phyloP scores from a whole-genome alignment of 768 basidiomycete species.

The Leucogyrophana mollusca region DNA sequence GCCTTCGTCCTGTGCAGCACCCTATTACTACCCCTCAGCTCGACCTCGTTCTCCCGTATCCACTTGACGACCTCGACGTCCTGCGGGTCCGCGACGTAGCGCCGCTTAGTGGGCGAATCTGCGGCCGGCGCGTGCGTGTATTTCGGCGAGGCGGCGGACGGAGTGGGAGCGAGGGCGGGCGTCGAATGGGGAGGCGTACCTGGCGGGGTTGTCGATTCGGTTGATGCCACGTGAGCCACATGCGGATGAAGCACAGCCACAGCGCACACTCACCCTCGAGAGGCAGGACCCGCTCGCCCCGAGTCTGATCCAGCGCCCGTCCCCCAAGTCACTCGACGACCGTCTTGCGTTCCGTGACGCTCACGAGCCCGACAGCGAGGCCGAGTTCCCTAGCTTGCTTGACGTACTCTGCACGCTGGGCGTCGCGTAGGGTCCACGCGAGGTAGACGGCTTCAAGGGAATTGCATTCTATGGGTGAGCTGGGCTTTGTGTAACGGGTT shows the following conservation, averaged over 20 bases:
- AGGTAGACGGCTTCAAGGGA: too few relatives aligned
- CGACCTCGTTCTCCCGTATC: conserved; percentile 69
- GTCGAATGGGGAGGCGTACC: conserved; percentile 47
- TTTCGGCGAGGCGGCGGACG: conserved; percentile 22
- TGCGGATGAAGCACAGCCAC: too few relatives aligned
- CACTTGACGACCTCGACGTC: too few relatives aligned
- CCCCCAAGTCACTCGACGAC: conserved; percentile 84
- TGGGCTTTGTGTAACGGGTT: too few relatives aligned
- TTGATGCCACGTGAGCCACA: conserved; percentile 17
- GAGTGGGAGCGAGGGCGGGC: too few relatives aligned
- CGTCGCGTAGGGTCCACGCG: too few relatives aligned
- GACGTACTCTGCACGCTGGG: too few relatives aligned
- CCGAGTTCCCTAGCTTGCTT: too few relatives aligned
- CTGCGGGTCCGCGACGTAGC: conserved; percentile 85
- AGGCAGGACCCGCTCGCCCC: conserved; percentile 28
- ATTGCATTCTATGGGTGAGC: too few relatives aligned
- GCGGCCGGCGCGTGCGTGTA: conserved; percentile 20
- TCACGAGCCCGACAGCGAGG: too few relatives aligned
- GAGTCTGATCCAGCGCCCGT: conserved; percentile 26
- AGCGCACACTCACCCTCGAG: conserved; percentile 16
- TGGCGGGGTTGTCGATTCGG: conserved; percentile 61
- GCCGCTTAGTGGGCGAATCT: conserved; percentile 61
- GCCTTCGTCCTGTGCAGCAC: conserved; percentile 81
- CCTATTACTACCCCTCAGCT: conserved; percentile 80
- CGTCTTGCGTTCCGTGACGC: too few relatives aligned